These are phyloP conservation scores for Venturiaceae sp. DNA, from an alignment of 2,329 filamentous ascomycete genomes.

Conservation along the genomic window DNA sequence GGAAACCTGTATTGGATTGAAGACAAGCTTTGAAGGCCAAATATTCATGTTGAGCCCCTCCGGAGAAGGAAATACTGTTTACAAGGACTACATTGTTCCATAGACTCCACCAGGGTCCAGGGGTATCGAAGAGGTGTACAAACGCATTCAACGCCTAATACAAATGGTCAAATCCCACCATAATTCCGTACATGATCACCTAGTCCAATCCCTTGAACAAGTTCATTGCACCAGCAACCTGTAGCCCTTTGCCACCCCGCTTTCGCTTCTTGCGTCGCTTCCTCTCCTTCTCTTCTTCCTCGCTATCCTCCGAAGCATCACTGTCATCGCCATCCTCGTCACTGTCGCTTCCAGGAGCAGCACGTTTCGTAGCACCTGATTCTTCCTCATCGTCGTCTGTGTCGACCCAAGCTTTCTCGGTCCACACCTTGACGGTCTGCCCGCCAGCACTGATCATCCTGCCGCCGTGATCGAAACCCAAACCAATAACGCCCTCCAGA, in stretches of 20 bases:
- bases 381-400: constrained; percentile 29
- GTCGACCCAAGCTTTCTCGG: constrained; percentile 44
- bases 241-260: background rate
- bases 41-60: too few relatives aligned
- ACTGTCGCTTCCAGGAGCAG: constrained; percentile 14
- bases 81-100: too few relatives aligned
- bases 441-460: constrained; percentile 88
- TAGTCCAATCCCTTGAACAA: constrained; percentile 6
- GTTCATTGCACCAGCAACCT: background rate
- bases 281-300: constrained; percentile 34
- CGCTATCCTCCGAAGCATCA: constrained; percentile 34
- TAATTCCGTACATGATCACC: too few relatives aligned
- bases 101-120: too few relatives aligned
- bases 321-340: constrained; percentile 38
- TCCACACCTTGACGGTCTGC: constrained; percentile 81
- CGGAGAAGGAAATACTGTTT: too few relatives aligned
- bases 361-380: constrained; percentile 19
- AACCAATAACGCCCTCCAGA: constrained; percentile 69
- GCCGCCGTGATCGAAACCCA: constrained; percentile 77
- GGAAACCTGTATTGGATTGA: constrained; percentile 7
- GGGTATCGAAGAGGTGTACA: too few relatives aligned
- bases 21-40: too few relatives aligned
- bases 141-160: too few relatives aligned
- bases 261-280: constrained; percentile 31
- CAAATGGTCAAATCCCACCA: too few relatives aligned